Evolutionary conservation across 2,329 filamentous ascomycete species (phyloP).

Genomic region (Neoarthrinium moseri): DNA sequence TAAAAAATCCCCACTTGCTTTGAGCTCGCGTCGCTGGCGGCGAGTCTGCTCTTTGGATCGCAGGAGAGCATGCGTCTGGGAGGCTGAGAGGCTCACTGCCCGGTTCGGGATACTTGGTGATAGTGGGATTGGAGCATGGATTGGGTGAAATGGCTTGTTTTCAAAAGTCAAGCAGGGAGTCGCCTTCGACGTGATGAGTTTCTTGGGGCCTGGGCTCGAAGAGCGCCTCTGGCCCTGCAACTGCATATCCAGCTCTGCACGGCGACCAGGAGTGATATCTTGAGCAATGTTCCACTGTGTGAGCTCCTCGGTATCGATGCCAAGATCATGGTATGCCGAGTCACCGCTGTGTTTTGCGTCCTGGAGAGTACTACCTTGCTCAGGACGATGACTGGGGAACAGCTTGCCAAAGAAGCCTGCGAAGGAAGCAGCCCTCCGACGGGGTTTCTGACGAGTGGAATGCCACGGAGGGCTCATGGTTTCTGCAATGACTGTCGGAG

Average conservation of each 20-base stretch:
- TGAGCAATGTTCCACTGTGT: constrained; percentile 25
- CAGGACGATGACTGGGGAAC: constrained; percentile 47
- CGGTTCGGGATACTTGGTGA: constrained; percentile 9
- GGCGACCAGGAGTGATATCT: constrained; percentile 13
- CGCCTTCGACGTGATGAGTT: not conserved
- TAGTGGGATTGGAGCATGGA: not conserved
- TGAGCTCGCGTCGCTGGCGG: constrained; percentile 43
- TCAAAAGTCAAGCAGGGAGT: not conserved
- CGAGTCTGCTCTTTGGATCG: constrained; percentile 30
- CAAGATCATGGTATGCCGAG: constrained; percentile 19
- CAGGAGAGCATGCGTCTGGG: constrained; percentile 18
- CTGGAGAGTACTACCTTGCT: constrained; percentile 48
- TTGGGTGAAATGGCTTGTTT: not conserved
- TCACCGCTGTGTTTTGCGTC: constrained; percentile 16
- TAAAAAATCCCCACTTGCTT: constrained; percentile 56
- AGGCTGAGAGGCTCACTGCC: constrained; percentile 12
- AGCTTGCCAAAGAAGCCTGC: constrained; percentile 42
- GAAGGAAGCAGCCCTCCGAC: constrained; percentile 29
- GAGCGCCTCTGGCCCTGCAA: not conserved
- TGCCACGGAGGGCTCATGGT: not conserved
- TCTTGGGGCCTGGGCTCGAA: not conserved
- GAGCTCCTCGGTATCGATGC: constrained; percentile 22
- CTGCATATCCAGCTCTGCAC: constrained; percentile 6
- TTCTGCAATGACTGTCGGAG: not conserved
- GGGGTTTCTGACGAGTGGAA: constrained; percentile 5